Percentiles rank a stretch among this genome's conserved stretches.
phyloP scores from a whole-genome alignment of 352 stramenopile species.

The Globisporangium polare region DNA sequence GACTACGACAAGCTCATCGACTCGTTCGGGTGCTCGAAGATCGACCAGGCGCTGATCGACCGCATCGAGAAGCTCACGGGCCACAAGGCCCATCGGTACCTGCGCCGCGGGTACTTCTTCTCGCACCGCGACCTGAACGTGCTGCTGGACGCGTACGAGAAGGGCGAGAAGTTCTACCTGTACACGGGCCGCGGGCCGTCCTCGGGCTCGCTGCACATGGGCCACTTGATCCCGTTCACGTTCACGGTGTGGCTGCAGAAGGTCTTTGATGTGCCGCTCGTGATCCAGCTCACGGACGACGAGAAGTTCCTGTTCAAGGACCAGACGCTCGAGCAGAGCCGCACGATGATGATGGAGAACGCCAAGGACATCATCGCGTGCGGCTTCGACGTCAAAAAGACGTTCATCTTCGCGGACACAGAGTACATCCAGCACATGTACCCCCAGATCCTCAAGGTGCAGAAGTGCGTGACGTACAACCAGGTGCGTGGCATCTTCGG shows the following conservation, averaged over 20 bases:
- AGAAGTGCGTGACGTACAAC: constrained; percentile 98
- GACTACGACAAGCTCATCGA: constrained; percentile 99
- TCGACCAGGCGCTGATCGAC: constrained; percentile 91
- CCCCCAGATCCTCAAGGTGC: constrained; percentile 98
- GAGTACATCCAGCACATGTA: constrained; percentile 99
- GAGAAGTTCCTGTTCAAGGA: constrained; percentile 99
- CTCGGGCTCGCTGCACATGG: constrained; percentile 97
- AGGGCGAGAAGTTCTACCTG: constrained; percentile 97
- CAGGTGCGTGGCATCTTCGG: constrained; percentile 98
- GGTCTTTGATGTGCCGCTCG: constrained; percentile 98
- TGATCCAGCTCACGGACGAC: constrained; percentile 99
- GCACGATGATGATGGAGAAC: constrained; percentile 97
- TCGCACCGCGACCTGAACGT: constrained; percentile 98
- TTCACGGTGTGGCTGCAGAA: constrained; percentile 99
- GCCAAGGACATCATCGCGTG: constrained; percentile 99
- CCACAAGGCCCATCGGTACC: constrained; percentile 93
- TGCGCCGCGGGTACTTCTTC: constrained; percentile 99
- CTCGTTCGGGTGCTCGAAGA: constrained; percentile 96
- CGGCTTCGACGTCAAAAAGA: constrained; percentile 96
- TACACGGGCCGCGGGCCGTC: constrained; percentile 99
- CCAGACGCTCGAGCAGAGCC: constrained; percentile 84
- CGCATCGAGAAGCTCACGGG: constrained; percentile 95
- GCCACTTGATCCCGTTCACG: constrained; percentile 99
- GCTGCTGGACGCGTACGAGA: constrained; percentile 95
- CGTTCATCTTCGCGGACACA: constrained; percentile 99